Conservation (phyloP, 108 stramenopile species). For the Hondaea fermentalgiana region DNA sequence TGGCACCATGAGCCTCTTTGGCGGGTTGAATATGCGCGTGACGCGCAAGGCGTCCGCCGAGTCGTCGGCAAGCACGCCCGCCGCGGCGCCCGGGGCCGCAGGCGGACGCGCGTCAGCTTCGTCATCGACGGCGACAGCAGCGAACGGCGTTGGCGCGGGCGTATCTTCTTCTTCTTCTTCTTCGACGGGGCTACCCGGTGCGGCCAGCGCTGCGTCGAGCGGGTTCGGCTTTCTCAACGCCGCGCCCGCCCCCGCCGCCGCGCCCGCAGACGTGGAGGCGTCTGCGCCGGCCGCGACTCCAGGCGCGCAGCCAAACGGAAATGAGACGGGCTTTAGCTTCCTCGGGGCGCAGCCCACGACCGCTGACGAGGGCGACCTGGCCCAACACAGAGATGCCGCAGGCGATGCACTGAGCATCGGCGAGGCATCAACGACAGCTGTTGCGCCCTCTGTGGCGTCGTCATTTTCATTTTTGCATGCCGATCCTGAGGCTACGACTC, state of each 20-base stretch:
- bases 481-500: background rate
- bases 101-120: background rate
- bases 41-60: background rate
- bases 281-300: background rate
- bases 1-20: background rate
- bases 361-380: no score
- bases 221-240: background rate
- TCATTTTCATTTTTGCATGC: background rate
- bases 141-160: background rate
- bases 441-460: background rate
- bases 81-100: background rate
- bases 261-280: background rate
- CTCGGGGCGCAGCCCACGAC: no score
- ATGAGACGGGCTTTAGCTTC: background rate
- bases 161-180: no score
- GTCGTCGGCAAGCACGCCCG: background rate
- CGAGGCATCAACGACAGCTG: background rate
- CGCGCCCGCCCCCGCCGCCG: background rate
- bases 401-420: background rate
- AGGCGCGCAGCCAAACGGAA: background rate
- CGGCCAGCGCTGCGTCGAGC: background rate
- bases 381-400: background rate
- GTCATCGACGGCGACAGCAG: background rate
- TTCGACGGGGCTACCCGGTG: no score
- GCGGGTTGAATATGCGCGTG: conserved; percentile 4